A percentile compares a stretch with the other conserved stretches of the same genome.
Conservation (phyloP, 768 basidiomycete species). For the Collybiopsis confluens region DNA sequence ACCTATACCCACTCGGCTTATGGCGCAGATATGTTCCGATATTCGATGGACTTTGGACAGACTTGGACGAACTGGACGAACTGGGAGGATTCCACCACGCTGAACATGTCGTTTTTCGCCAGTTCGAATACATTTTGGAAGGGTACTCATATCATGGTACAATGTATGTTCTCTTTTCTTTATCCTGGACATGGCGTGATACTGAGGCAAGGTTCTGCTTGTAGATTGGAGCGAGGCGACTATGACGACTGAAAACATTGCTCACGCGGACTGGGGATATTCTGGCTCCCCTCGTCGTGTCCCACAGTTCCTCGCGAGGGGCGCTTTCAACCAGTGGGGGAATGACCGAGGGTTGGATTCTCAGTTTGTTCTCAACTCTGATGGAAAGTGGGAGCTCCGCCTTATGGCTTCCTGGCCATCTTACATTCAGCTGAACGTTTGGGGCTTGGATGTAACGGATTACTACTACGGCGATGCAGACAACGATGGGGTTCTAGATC, state of each 20-base stretch:
- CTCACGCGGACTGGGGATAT: slow-evolving; percentile 72
- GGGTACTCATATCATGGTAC: slow-evolving; percentile 83
- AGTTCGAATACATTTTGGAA: slow-evolving; percentile 59
- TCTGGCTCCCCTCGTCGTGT: slow-evolving; percentile 60
- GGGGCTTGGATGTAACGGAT: slow-evolving; percentile 67
- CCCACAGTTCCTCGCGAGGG: slow-evolving; percentile 84
- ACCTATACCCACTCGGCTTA: slow-evolving; percentile 76
- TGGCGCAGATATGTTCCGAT: slow-evolving; percentile 85
- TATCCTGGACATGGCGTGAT: neutral
- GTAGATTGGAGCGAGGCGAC: slow-evolving; percentile 76
- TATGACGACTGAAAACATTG: slow-evolving; percentile 55
- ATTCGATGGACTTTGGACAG: slow-evolving; percentile 80
- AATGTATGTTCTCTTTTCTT: slow-evolving; percentile 56
- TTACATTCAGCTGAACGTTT: slow-evolving; percentile 86
- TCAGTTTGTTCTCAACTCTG: slow-evolving; percentile 57
- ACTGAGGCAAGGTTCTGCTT: neutral
- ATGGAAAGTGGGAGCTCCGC: slow-evolving; percentile 79
- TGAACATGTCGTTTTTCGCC: slow-evolving; percentile 55
- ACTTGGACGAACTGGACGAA: slow-evolving; percentile 78
- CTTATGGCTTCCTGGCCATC: slow-evolving; percentile 91
- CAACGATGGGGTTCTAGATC: slow-evolving; percentile 83
- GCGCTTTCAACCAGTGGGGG: slow-evolving; percentile 90
- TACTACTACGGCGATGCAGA: slow-evolving; percentile 92
- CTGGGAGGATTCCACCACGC: slow-evolving; percentile 71
- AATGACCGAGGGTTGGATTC: slow-evolving; percentile 79